Base-by-base conservation (phyloP, 106 monocot genomes). In the Vanilla planifolia region DNA sequence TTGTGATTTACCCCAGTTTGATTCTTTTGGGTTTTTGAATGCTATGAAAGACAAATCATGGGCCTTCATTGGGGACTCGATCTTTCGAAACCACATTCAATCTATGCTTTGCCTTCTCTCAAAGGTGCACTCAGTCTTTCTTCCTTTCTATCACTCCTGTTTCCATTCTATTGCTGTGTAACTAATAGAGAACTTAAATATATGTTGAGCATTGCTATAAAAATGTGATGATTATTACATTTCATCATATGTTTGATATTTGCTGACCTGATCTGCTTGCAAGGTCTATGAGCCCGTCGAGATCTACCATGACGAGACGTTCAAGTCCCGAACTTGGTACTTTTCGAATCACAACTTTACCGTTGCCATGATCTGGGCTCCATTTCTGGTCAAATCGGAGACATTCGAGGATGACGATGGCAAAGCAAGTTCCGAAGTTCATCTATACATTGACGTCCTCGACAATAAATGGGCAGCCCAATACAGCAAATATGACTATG, bases 1-100 rank as follows among this genome's bases (percentile, higher is more conserved):
- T 9, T 83, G 83, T 43, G 65, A 71, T 23, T 5, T 83, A 19
- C 63, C 74, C 56, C 51, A 30, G 5, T 78, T 83, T 53, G 64
- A 75, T 75, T 42, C 74, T 40, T 11, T 44, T 37, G 64, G 33
- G 32, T 83, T 83, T 64, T 44, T 83, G 36, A 20, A 68, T 37
- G 11, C 64, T 29, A 75, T 83, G 83, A 28, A 41, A 51, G 61
- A 75, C 48, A 83, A 83, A 74, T 51, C 62, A 36, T 78, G 62
- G 74, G 83, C 78, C 36, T 55, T 83, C 2, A 78, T 83, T 68
- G 78, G 83, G 28, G 83, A 83, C 65, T 83, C 83, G 1, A 75
- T 83, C 46, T 67, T 75, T 24, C 74, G 83, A 25, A 78, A 83
- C 66, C 83, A 83, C 35, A 71, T 41, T 25, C 67, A 67, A 3